These are phyloP conservation scores for Cubamyces lactineus DNA, from an alignment of 768 basidiomycete species.

Conservation along the genomic window DNA sequence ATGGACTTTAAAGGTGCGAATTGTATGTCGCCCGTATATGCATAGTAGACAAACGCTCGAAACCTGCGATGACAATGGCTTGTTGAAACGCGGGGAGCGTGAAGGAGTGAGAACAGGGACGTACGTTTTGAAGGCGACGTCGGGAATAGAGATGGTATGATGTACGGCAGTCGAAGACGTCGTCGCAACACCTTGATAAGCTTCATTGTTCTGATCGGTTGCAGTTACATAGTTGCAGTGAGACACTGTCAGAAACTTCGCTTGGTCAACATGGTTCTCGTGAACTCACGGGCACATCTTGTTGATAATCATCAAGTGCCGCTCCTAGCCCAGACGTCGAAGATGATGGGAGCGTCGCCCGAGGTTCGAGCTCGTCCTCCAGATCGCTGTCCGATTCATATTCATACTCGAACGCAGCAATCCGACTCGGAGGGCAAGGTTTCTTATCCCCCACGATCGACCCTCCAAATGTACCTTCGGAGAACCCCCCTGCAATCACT, in stretches of 20 bases:
- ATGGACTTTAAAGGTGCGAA: slow-evolving; percentile 22
- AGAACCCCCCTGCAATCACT: slow-evolving; percentile 3
- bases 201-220: not conserved
- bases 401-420: not conserved
- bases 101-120: not conserved
- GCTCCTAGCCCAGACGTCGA: too few relatives aligned
- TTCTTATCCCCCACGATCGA: not conserved
- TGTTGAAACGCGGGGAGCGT: not conserved
- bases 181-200: not conserved
- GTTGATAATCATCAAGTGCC: too few relatives aligned
- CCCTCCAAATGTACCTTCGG: not conserved
- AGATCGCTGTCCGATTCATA: slow-evolving; percentile 13
- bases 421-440: not conserved
- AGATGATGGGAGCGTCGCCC: not conserved
- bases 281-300: too few relatives aligned
- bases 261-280: too few relatives aligned
- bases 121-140: slow-evolving; percentile 19
- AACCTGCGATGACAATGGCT: not conserved
- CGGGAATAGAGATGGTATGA: not conserved
- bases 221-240: not conserved
- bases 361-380: not conserved
- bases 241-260: too few relatives aligned
- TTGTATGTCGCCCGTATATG: slow-evolving; percentile 22
- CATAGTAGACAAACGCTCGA: slow-evolving; percentile 25
- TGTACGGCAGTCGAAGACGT: not conserved